phyloP scores from a whole-genome alignment of 768 basidiomycete species.

The Kwoniella europaea region DNA sequence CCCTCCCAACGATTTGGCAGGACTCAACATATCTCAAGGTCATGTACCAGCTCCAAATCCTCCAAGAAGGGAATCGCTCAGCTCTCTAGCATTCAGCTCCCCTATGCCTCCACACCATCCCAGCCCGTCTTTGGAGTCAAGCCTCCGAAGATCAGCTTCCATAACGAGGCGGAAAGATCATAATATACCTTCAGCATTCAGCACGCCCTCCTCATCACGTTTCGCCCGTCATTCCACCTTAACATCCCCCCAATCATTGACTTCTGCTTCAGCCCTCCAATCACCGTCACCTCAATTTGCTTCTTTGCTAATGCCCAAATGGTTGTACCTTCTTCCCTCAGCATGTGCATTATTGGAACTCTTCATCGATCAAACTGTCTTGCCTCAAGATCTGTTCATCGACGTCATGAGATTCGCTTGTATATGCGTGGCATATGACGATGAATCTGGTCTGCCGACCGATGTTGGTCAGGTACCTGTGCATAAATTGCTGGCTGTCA shows the following conservation, averaged over 20 bases:
- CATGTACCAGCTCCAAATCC: slow-evolving; percentile 2
- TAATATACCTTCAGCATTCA: slow-evolving; percentile 13
- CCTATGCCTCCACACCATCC: slow-evolving; percentile 15
- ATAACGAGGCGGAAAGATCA: slow-evolving; percentile 20
- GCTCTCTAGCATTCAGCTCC: slow-evolving; percentile 27
- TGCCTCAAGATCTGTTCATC: slow-evolving; percentile 35
- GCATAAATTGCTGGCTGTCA: slow-evolving; percentile 27
- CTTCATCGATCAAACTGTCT: slow-evolving; percentile 29
- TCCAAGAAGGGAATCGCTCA: slow-evolving; percentile 21
- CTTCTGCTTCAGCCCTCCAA: slow-evolving; percentile 12
- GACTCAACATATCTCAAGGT: slow-evolving; percentile 16
- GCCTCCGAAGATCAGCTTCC: slow-evolving; percentile 13
- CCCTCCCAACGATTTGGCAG: slow-evolving; percentile 9
- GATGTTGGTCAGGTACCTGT: slow-evolving; percentile 31
- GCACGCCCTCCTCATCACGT: slow-evolving; percentile 22
- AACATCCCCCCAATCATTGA: slow-evolving; percentile 24
- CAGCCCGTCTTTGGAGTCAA: slow-evolving; percentile 1
- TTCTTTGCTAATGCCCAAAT: slow-evolving; percentile 23
- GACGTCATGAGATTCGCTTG: slow-evolving; percentile 39
- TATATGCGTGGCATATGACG: slow-evolving; percentile 40
- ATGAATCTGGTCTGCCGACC: slow-evolving; percentile 19
- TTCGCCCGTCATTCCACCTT: slow-evolving; percentile 21
- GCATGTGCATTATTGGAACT: slow-evolving; percentile 36
- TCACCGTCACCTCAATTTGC: slow-evolving; percentile 24
- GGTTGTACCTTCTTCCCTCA: slow-evolving; percentile 34